phyloP scores from a whole-genome alignment of 176 grass and related monocot species.

The Leersia perrieri region DNA sequence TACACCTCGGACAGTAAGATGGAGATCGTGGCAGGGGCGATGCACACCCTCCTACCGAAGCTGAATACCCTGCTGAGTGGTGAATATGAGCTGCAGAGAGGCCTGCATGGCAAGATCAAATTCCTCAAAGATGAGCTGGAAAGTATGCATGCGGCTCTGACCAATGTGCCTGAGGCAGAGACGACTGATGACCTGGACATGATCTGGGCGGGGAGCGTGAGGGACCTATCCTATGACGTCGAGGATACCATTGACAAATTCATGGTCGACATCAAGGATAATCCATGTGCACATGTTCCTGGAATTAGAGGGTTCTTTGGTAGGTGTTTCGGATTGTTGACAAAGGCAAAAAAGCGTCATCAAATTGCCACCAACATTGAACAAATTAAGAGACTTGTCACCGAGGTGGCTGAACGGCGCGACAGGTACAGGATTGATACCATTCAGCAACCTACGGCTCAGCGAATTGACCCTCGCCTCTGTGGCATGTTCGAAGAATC shows the following conservation, averaged over 20 bases:
- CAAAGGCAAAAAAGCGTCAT: not conserved
- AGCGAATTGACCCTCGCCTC: slow-evolving; percentile 12
- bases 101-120: not conserved
- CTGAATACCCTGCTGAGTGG: not conserved
- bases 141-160: not conserved
- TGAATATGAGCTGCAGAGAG: not conserved
- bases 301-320: not conserved
- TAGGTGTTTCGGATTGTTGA: not conserved
- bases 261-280: not conserved
- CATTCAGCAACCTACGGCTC: not conserved
- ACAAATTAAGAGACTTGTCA: not conserved
- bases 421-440: not conserved
- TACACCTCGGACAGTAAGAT: too few relatives aligned
- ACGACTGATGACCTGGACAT: not conserved
- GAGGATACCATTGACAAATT: slow-evolving; percentile 17
- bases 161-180: not conserved
- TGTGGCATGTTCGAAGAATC: not conserved
- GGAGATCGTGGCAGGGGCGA: too few relatives aligned
- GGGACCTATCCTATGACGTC: slow-evolving; percentile 2
- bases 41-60: not conserved
- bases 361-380: not conserved
- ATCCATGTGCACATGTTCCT: not conserved
- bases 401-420: slow-evolving; percentile 4
- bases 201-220: not conserved
- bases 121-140: not conserved